Conservation (phyloP, 495 filamentous ascomycete species). For the Penicillium antarcticum region DNA sequence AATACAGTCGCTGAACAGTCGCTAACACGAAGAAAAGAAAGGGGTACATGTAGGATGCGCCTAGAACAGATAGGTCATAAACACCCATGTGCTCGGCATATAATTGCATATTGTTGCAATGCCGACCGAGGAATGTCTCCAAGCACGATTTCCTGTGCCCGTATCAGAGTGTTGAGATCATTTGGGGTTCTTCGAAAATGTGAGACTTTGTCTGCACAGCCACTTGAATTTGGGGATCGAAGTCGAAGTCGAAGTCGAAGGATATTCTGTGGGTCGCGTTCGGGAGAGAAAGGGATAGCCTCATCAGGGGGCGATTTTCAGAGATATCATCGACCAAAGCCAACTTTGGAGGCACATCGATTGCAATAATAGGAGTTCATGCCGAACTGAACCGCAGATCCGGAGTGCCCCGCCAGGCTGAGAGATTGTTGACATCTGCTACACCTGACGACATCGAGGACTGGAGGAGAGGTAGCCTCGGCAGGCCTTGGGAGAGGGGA, state of each 20-base stretch:
- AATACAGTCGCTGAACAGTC: too few species aligned
- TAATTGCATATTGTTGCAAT: too few species aligned
- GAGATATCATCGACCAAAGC: conserved; percentile 63
- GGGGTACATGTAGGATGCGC: too few species aligned
- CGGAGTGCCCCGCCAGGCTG: conserved; percentile 35
- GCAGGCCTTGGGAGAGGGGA: conserved; percentile 13
- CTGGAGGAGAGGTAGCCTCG: conserved; percentile 13
- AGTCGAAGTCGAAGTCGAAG: not conserved
- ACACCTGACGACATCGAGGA: conserved; percentile 45
- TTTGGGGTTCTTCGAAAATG: too few species aligned
- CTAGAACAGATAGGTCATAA: too few species aligned
- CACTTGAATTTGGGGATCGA: not conserved
- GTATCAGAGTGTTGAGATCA: too few species aligned
- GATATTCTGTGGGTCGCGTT: not conserved
- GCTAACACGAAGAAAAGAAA: too few species aligned
- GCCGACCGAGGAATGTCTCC: too few species aligned
- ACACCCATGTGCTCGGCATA: too few species aligned
- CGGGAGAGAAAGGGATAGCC: not conserved
- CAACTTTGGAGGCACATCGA: conserved; percentile 69
- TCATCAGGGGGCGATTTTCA: not conserved
- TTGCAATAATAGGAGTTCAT: conserved; percentile 80
- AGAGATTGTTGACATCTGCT: conserved; percentile 50
- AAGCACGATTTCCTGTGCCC: too few species aligned
- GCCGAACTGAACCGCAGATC: conserved; percentile 64
- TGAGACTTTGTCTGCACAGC: conserved; percentile 15